Percentiles rank a stretch among this genome's conserved stretches.
Evolutionary conservation across 768 basidiomycete species (phyloP).

Genomic region (Lactarius indigo): DNA sequence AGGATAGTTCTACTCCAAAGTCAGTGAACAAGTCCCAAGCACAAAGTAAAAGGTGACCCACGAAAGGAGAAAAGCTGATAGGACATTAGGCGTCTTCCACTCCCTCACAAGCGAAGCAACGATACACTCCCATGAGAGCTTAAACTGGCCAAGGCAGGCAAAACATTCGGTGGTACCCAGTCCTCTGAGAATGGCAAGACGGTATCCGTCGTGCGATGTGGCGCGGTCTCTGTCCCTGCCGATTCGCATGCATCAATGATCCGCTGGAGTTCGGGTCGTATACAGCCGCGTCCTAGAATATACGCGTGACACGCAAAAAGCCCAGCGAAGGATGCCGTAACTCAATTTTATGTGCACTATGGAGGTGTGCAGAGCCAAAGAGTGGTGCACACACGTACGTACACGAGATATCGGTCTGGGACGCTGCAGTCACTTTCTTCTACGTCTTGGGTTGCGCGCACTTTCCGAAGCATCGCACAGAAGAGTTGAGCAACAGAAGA

Average conservation of each 20-base stretch:
- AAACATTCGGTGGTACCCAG: slow-evolving; percentile 45
- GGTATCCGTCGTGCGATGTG: background rate
- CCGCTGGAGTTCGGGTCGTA: slow-evolving; percentile 60
- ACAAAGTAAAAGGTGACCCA: background rate
- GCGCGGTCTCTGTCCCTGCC: background rate
- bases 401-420: background rate
- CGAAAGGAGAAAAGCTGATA: slow-evolving; percentile 53
- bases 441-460: background rate
- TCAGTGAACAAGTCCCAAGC: slow-evolving; percentile 1
- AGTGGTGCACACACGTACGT: slow-evolving; percentile 24
- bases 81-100: slow-evolving; percentile 74
- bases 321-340: slow-evolving; percentile 75
- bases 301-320: slow-evolving; percentile 70
- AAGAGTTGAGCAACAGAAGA: slow-evolving; percentile 11
- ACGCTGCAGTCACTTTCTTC: background rate
- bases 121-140: slow-evolving; percentile 64
- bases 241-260: slow-evolving; percentile 35
- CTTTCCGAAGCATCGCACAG: slow-evolving; percentile 8
- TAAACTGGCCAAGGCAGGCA: slow-evolving; percentile 66
- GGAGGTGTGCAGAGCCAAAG: slow-evolving; percentile 17
- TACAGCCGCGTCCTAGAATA: slow-evolving; percentile 76
- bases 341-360: slow-evolving; percentile 33
- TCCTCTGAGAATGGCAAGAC: slow-evolving; percentile 35
- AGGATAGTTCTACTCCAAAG: slow-evolving; percentile 52
- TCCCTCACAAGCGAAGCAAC: slow-evolving; percentile 66